Evolutionary conservation across 2,329 filamentous ascomycete species (phyloP).

Genomic region (Exophiala sideris): DNA sequence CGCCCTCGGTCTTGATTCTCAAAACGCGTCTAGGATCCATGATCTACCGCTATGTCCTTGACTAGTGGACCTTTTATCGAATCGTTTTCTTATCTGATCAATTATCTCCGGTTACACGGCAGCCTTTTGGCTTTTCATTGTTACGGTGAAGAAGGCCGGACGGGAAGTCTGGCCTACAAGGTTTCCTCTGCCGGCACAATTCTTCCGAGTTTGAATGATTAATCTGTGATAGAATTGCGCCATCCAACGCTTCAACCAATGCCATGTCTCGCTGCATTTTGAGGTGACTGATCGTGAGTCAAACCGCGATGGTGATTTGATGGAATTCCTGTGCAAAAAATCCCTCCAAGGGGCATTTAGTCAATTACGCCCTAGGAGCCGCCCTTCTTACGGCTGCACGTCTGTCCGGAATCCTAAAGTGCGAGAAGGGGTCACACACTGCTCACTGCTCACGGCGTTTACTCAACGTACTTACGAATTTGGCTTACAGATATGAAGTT

Average conservation of each 20-base stretch:
- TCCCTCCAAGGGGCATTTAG: neutral
- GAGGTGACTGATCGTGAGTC: conserved; percentile 16
- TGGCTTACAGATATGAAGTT: conserved; percentile 10
- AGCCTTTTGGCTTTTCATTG: neutral
- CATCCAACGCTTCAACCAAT: conserved; percentile 11
- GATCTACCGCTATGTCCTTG: neutral
- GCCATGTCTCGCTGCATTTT: neutral
- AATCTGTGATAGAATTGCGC: conserved; percentile 3
- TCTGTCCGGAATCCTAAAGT: neutral
- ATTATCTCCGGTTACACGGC: neutral
- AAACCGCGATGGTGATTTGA: conserved; percentile 16
- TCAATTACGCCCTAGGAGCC: conserved; percentile 9
- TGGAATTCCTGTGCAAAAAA: neutral
- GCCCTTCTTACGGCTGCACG: neutral
- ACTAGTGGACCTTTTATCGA: neutral
- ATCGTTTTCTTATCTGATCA: neutral
- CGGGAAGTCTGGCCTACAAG: neutral
- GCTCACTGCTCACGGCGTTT: conserved; percentile 3
- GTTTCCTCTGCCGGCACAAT: neutral
- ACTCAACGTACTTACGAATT: conserved; percentile 11
- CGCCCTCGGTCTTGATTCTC: no score
- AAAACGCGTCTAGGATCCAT: no score
- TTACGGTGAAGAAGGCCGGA: neutral
- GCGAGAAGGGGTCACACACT: no score
- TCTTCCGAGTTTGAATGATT: conserved; percentile 13